Evolutionary conservation across 352 stramenopile species (phyloP), one percentile per base, ranked within the genome.

Genomic region (Phytophthora foliorum): DNA sequence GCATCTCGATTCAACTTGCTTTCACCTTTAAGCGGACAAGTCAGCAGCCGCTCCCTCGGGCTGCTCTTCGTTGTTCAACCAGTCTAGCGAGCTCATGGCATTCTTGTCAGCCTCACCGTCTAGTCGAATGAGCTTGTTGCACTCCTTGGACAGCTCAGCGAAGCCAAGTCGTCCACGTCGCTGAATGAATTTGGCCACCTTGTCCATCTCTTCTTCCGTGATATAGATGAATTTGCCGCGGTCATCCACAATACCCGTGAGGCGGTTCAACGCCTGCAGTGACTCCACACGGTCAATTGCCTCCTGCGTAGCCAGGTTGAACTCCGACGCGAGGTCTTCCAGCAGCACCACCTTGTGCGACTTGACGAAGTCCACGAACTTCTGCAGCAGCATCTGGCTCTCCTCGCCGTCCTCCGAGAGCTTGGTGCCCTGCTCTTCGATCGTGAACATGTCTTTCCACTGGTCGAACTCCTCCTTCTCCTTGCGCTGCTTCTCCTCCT

Each of bases 201-300:
- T 83, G 63, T 91, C 77, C 83, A 94, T 92, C 52, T 93, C 83
- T 38, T 90, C 77, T 39, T 92, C 82, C 0, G 84, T 91, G 53
- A 94, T 89, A 62, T 84, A 90, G 52, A 94, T 92, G 67, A 93
- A 93, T 59, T 93, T 93, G 59, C 87, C 87, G 24, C 85, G 83
- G 49, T 94, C 87, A 46, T 94, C 84, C 29, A 94, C 72, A 29
- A 94, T 86, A 17, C 87, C 87, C 6, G 83, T 89, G 54, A 94
- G 74, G 17, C 83, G 84, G 48, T 88, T 86, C 1, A 67, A 59
- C 11, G 66, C 48, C 49, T 91, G 83, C 14, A 94, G 56, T 16
- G 78, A 65, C 57, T 90, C 75, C 10, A 93, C 73, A 8, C 84
- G 84, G 49, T 88, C 63, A 51, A 92, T 91, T 14, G 83, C 82